Percentiles rank a stretch among this genome's conserved stretches.
phyloP scores from a whole-genome alignment of 345 rosid species.

The Psidium guajava region DNA sequence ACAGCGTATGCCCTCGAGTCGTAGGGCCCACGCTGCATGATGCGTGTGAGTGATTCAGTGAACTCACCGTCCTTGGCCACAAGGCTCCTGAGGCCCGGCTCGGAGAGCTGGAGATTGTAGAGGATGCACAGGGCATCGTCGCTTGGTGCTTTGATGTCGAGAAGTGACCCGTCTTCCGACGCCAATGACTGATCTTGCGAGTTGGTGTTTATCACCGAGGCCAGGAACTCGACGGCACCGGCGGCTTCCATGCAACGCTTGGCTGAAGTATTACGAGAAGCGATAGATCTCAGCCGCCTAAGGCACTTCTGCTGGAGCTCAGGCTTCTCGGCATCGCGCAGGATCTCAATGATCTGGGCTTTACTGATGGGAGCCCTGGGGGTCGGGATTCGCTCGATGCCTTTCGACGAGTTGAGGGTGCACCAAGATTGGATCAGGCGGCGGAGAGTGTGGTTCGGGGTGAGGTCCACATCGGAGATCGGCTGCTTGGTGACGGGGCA shows the following conservation, averaged over 20 bases:
- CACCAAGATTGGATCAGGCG: conserved; percentile 93
- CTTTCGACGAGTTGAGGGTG: conserved; percentile 67
- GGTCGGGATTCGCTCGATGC: conserved; percentile 77
- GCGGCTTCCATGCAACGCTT: conserved; percentile 61
- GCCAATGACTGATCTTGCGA: neutral
- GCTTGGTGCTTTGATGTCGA: conserved; percentile 9
- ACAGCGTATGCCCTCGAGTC: conserved; percentile 29
- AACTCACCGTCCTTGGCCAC: conserved; percentile 33
- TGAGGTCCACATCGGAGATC: conserved; percentile 26
- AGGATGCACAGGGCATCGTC: conserved; percentile 69
- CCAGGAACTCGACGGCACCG: conserved; percentile 60
- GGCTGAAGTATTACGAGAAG: conserved; percentile 38
- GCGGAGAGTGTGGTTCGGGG: conserved; percentile 81
- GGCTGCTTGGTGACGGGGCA: conserved; percentile 52
- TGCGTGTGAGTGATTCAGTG: conserved; percentile 20
- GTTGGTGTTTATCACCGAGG: conserved; percentile 19
- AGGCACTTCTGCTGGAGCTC: conserved; percentile 41
- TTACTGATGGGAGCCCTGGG: conserved; percentile 62
- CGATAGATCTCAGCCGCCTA: conserved; percentile 38
- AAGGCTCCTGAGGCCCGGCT: conserved; percentile 46
- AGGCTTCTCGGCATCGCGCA: conserved; percentile 38
- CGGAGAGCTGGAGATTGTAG: conserved; percentile 51
- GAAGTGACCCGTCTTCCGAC: neutral
- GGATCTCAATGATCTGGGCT: conserved; percentile 45
- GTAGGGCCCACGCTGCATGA: conserved; percentile 17